A percentile compares a stretch with the other conserved stretches of the same genome.
phyloP scores from a whole-genome alignment of 805 yeast genomes.

The Candida oleophila region DNA sequence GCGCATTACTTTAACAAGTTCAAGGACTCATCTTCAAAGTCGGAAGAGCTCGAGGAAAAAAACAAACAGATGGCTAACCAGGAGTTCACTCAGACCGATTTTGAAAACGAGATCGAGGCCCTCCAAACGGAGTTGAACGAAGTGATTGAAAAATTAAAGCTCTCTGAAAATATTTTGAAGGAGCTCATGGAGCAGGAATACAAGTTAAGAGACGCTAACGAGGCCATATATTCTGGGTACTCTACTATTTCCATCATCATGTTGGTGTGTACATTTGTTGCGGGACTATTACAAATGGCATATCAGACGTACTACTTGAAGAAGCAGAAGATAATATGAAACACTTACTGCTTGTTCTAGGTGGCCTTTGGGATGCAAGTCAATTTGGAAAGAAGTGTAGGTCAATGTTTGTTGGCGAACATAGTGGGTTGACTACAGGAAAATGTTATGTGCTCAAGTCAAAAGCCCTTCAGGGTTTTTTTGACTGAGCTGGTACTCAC shows the following conservation, averaged over 20 bases:
- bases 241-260: slow-evolving; percentile 27
- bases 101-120: slow-evolving; percentile 27
- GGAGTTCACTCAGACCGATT: slow-evolving; percentile 30
- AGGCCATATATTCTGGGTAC: slow-evolving; percentile 33
- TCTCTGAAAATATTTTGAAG: slow-evolving; percentile 25
- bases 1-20: slow-evolving; percentile 32
- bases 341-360: too few species aligned
- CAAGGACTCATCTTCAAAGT: slow-evolving; percentile 7
- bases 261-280: slow-evolving; percentile 22
- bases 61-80: neutral
- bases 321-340: slow-evolving; percentile 18
- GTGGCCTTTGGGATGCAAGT: too few species aligned
- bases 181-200: slow-evolving; percentile 33
- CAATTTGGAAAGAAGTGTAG: too few species aligned
- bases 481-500: too few species aligned
- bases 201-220: slow-evolving; percentile 37
- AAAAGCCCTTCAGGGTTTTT: too few species aligned
- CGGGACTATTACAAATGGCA: slow-evolving; percentile 31
- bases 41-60: slow-evolving; percentile 2
- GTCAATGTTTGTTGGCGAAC: too few species aligned
- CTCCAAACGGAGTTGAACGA: slow-evolving; percentile 31
- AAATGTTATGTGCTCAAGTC: too few species aligned
- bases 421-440: too few species aligned
- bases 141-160: slow-evolving; percentile 28
- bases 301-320: slow-evolving; percentile 31